Percentiles rank a stretch among this genome's conserved stretches.
Evolutionary conservation across 805 yeast genomes (phyloP).

Genomic region (Tetrapisispora phaffii): DNA sequence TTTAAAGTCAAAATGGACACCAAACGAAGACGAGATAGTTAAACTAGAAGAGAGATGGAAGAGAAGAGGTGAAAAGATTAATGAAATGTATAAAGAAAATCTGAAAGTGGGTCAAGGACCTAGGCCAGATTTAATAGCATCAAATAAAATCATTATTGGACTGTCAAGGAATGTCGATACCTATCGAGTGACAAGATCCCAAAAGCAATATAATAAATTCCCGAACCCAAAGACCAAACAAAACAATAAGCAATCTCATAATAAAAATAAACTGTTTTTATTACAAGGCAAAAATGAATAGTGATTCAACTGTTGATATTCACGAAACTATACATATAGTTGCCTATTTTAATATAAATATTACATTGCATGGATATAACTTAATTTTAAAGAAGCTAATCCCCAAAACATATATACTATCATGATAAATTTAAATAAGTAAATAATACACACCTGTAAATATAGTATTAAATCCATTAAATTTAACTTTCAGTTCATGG

Average conservation of each 20-base stretch:
- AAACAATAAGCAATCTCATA: not conserved
- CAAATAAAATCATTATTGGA: constrained; percentile 1
- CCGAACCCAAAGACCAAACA: not conserved
- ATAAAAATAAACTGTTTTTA: not conserved
- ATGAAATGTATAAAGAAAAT: constrained; percentile 13
- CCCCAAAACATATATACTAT: not conserved
- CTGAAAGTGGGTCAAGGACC: not conserved
- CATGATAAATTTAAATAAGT: not conserved
- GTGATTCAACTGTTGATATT: not conserved
- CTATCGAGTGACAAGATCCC: not conserved
- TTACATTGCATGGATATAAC: not conserved
- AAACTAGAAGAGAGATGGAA: constrained; percentile 43
- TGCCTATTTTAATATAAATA: too few species aligned
- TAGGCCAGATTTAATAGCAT: not conserved
- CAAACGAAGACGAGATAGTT: constrained; percentile 43
- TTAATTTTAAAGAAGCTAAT: not conserved
- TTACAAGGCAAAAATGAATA: not conserved
- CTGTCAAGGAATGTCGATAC: not conserved
- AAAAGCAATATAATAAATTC: not conserved
- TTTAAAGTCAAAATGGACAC: constrained; percentile 66
- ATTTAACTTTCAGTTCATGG: constrained; percentile 5
- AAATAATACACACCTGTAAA: constrained; percentile 1
- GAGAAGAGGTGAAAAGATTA: constrained; percentile 36
- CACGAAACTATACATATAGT: too few species aligned
- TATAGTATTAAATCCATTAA: not conserved